Base-by-base conservation (phyloP, 371 early-diverging fungal species). In the Chytridium lagenaria region DNA sequence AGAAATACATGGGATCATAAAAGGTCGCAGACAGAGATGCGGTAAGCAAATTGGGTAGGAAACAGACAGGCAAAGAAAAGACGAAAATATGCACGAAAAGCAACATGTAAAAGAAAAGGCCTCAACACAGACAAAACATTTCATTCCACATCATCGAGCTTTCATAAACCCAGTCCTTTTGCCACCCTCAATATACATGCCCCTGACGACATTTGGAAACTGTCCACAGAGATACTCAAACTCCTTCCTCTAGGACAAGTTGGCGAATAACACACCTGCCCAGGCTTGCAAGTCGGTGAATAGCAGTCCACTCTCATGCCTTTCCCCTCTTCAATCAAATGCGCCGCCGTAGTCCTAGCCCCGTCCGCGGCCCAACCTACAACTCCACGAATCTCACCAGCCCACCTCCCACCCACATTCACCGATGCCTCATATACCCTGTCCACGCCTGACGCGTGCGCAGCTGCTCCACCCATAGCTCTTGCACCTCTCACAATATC, bases 211-310 rank as follows among this genome's bases (percentile, higher is more conserved):
- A 36, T 74, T 65, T 31, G 67, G n/a, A 82, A 59, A 40, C 77
- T 72, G 19, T 79, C 78, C 28, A 74, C 64, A 26, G 65, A 71
- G 15, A 68, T 66, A 1, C 66, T 50, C 68, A 74, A 71, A 10
- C 67, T 70, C 57, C 75, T 38, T 10, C 79, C 78, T 26, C 81
- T 22, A 12, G 78, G 74, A 59, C 81, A 81, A 2, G 82, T 79
- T 22, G 82, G 79, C 2, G 78, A 78, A 37, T 79, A 79, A 59
- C 82, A 81, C 10, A 77, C 67, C 52, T 76, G 74, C 12, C 80
- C 83, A 26, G 78, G 74, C 50, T 51, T 55, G 65, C 80, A 80
- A 15, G 78, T 78, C 28, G 79, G 77, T 10, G 74, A 72, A 61
- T 82, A 82, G 65, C 83, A 82, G 31, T 78, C 77, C 16, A 82